Evolutionary conservation across 805 yeast genomes (phyloP).

Genomic region (Wickerhamomyces bisporus): DNA sequence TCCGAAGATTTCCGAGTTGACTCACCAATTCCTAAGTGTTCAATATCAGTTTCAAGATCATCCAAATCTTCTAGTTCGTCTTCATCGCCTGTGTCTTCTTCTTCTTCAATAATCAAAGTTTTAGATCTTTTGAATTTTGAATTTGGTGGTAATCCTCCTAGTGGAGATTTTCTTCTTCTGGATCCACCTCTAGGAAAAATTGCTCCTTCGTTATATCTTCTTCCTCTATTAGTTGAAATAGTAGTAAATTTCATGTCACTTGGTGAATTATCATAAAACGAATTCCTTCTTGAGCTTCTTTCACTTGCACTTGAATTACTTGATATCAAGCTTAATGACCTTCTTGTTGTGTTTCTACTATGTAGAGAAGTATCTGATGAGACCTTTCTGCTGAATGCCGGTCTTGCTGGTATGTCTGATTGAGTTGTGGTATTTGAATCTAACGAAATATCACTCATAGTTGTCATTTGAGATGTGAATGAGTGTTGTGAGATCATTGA

Average conservation of each 20-base stretch:
- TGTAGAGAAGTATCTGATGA: slow-evolving; percentile 20
- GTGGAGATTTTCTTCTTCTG: slow-evolving; percentile 24
- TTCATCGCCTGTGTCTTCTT: slow-evolving; percentile 15
- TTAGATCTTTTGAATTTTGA: slow-evolving; percentile 17
- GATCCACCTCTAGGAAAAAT: slow-evolving; percentile 15
- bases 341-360: slow-evolving; percentile 20
- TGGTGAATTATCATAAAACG: slow-evolving; percentile 35
- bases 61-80: slow-evolving; percentile 12
- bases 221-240: slow-evolving; percentile 11
- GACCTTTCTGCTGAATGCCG: slow-evolving; percentile 16
- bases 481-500: slow-evolving; percentile 50
- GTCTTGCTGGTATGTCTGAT: slow-evolving; percentile 12
- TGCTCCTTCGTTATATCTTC: slow-evolving; percentile 17
- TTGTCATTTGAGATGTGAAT: slow-evolving; percentile 39
- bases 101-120: slow-evolving; percentile 20
- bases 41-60: slow-evolving; percentile 19
- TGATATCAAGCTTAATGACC: slow-evolving; percentile 32
- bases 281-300: slow-evolving; percentile 33
- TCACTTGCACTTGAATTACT: slow-evolving; percentile 35
- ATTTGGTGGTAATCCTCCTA: slow-evolving; percentile 20
- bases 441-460: slow-evolving; percentile 45
- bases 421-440: slow-evolving; percentile 17
- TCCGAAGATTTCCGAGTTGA: slow-evolving; percentile 21
- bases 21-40: slow-evolving; percentile 15
- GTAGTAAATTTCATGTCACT: slow-evolving; percentile 20